Evolutionary conservation across 805 yeast genomes (phyloP).

Genomic region (Zygosaccharomyces lentus): DNA sequence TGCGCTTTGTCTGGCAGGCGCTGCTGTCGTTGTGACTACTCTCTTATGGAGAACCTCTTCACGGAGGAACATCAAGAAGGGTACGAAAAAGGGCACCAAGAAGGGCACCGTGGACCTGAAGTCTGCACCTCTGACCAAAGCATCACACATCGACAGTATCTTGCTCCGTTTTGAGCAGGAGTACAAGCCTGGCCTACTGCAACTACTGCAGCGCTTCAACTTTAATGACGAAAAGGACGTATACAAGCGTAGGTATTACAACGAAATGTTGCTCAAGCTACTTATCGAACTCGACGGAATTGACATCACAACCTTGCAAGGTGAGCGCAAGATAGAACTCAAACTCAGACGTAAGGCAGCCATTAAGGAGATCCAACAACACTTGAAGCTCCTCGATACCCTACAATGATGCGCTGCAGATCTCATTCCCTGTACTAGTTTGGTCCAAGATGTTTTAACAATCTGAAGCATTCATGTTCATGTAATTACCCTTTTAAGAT

Average conservation of each 20-base stretch:
- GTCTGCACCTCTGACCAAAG: conserved; percentile 23
- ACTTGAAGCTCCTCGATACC: conserved; percentile 51
- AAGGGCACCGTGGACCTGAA: conserved; percentile 8
- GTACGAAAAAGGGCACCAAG: conserved; percentile 4
- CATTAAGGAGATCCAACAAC: conserved; percentile 56
- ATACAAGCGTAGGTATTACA: conserved; percentile 54
- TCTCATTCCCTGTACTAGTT: background rate
- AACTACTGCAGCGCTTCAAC: conserved; percentile 22
- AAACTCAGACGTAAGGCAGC: conserved; percentile 55
- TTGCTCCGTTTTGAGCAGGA: conserved; percentile 25
- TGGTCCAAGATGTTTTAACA: background rate
- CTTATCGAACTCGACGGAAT: conserved; percentile 64
- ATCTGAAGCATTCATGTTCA: background rate
- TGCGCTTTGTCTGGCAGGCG: conserved; percentile 14
- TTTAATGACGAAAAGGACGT: conserved; percentile 24
- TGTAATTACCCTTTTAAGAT: conserved; percentile 4
- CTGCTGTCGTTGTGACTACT: conserved; percentile 16
- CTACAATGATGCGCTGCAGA: conserved; percentile 10
- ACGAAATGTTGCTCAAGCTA: conserved; percentile 64
- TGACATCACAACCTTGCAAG: conserved; percentile 39
- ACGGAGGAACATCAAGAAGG: conserved; percentile 3
- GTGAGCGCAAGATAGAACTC: conserved; percentile 44
- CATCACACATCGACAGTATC: conserved; percentile 28
- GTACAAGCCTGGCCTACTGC: conserved; percentile 23
- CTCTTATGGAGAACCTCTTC: conserved; percentile 17